Base-by-base conservation (phyloP, 371 early-diverging fungal genomes). In the Mucor velutinosus region DNA sequence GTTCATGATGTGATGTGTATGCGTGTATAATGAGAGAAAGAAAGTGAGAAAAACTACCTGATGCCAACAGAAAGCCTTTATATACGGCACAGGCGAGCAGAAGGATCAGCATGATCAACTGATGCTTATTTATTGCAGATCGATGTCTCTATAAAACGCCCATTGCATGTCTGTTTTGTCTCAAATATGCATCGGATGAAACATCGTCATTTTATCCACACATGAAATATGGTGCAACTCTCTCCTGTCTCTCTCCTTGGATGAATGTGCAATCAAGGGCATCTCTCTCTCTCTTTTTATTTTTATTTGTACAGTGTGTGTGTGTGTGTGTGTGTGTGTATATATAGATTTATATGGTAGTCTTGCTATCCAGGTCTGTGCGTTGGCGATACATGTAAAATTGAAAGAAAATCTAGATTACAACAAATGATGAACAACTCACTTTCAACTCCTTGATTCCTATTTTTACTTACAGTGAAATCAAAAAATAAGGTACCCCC, bases 401-500 rank as follows among this genome's bases (percentile, higher is more conserved):
- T 70, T 84, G 84, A 69, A 81, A 79, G 57, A 83, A 81, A 30
- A 83, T 83, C 83, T 83, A 69, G 14, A 45, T 30, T 19, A 27
- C 51, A 29, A 39, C 37, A 37, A 11, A 3, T 30, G 62, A 8
- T 66, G n/a, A 67, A 29, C 27, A 56, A 15, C 21, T 10, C 35
- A 7, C 3, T 33, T 30, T 33, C 7, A 8, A 3, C 33, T 33
- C 4, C 21, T 32, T 15, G 8, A 47, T 14, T 15, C 19, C 6
- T 57, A n/a, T n/a, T 17, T 7, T 6, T 27, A 70, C 76, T 74
- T 80, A 83, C 82, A 3, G 83, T 81, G 33, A 90, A 87, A 67
- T 92, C 91, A 63, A 91, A 86, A 43, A 89, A 70, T 19, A 90
- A 71, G 10, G 91, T 90, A 4, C 90, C 86, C 25, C 84, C 84